A percentile compares a stretch with the other conserved stretches of the same genome.
Evolutionary conservation across 2,329 filamentous ascomycete genomes (phyloP).

Genomic region (Stenocarpella maydis): DNA sequence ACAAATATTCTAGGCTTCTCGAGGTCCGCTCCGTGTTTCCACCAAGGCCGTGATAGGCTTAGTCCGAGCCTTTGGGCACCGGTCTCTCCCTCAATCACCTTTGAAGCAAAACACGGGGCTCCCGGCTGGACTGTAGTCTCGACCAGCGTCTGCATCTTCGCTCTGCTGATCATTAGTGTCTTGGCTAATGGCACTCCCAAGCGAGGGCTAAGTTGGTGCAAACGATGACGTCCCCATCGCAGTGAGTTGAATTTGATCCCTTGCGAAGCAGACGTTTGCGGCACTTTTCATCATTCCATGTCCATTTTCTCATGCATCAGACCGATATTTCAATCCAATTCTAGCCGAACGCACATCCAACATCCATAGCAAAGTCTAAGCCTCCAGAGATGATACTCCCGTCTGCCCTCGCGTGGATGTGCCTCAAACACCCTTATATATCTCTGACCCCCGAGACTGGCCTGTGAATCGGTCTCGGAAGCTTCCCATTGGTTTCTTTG

Average conservation of each 20-base stretch:
- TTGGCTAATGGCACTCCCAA: slow-evolving; percentile 33
- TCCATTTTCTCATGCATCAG: too few relatives aligned
- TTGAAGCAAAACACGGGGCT: background rate
- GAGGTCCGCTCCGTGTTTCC: background rate
- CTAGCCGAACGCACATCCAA: too few relatives aligned
- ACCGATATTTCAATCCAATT: too few relatives aligned
- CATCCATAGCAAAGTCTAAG: too few relatives aligned
- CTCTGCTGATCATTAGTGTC: slow-evolving; percentile 5
- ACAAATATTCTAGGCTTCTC: background rate
- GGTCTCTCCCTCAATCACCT: fast-evolving
- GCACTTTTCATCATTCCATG: too few relatives aligned
- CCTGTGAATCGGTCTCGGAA: background rate
- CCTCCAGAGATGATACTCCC: too few relatives aligned
- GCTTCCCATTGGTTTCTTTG: background rate
- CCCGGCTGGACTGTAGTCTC: background rate
- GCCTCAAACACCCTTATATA: background rate
- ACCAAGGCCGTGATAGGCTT: background rate
- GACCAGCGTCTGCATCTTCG: background rate
- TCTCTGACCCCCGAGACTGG: too few relatives aligned
- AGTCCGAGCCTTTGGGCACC: background rate
- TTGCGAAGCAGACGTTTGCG: background rate
- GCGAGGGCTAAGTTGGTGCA: slow-evolving; percentile 36
- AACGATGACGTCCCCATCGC: slow-evolving; percentile 39
- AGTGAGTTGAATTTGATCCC: background rate
- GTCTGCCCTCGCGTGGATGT: background rate